Base-by-base conservation (phyloP, 306 rosid genomes). In the Elaeagnus macrophylla region DNA sequence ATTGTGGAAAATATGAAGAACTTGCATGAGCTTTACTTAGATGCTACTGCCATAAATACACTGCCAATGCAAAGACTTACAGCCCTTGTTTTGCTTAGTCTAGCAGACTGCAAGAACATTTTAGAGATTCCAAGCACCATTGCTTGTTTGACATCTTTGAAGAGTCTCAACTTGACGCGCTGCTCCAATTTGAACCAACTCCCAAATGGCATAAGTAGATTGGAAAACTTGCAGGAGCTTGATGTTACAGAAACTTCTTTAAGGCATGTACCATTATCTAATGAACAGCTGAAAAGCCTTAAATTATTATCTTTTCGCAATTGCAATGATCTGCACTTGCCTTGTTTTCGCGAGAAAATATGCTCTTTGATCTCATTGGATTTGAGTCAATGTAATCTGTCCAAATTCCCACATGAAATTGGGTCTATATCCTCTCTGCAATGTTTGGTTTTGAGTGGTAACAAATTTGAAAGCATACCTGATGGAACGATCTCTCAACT, bases 1-100 rank as follows among this genome's bases (percentile, higher is more conserved):
- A 63, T 63, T 44, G 42, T 40, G 42, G 67, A 52, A 53, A 36
- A 62, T 13, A 62, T 62, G 59, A 12, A 53, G 5, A 12, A 38
- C 18, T 32, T 63, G 52, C 47, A 6, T 10, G 9, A 48, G 32
- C 35, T 65, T 52, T 18, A 52, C 16, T 53, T 63, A 32, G 53
- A 63, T 53, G 53, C 46, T 20, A 53, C 53, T 42, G 52, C 25
- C 1, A 32, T 66, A 13, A 9, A 25, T 4, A 20, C 40, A 18
- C 11, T 66, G 11, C 39, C 60, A 38, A 6, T 45, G 18, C 49
- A 13, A 8, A 8, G 2, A 5, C 37, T 66, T 6, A 40, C n/a
- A 39, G 38, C 45, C 37, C 57, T 66, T 1, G 12, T 14, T 8
- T 42, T 32, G n/a, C 15, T 66, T 25, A 25, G 43, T 25, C 40